Base-by-base conservation (phyloP, 1,284 basidiomycete species). In the Tilletia walkeri region DNA sequence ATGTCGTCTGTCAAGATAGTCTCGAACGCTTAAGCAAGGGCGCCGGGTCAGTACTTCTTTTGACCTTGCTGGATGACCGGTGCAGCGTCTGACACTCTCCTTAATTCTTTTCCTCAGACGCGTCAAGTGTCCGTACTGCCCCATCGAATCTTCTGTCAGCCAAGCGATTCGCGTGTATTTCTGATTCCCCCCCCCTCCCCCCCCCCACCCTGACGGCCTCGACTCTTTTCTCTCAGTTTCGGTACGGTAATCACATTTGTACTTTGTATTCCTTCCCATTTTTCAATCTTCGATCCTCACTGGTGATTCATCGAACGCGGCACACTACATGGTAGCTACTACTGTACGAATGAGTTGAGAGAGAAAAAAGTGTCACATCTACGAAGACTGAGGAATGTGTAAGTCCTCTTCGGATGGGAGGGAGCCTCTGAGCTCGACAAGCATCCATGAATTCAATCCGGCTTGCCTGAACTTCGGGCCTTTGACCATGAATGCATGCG, bases 21-120 rank as follows among this genome's bases (percentile, higher is more conserved):
- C 72, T 82, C n/a, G 74, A 70, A 4, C 47, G 76, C 30, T 54
- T 82, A 9, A 76, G 71, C 80, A 96, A 95, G 85, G 88, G 90
- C 34, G 89, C 89, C 78, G 91, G 91, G 94, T 95, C 78, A 80
- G 92, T 88, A n/a, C n/a, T n/a, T 34, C 7, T 24, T 20, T 3
- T 38, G 36, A 3, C 7, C 56, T 9, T 16, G 6, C 12, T 16
- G 34, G 59, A 16, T 16, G 16, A 9, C 34, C 24, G 2, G 24
- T n/a, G 34, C 20, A 12, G 24, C 14, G 39, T 48, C 36, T 41
- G 38, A 18, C 20, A 34, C 4, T 45, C 59, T 49, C 2, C 16
- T 34, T 20, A 48, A 20, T 36, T 12, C 20, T 56, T 24, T 56
- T 47, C 10, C 18, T 48, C 63, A 70, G 59, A 4, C 67, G 79